Evolutionary conservation across 169 alveolate genomes (phyloP).

Genomic region (Eimeria sp.): DNA sequence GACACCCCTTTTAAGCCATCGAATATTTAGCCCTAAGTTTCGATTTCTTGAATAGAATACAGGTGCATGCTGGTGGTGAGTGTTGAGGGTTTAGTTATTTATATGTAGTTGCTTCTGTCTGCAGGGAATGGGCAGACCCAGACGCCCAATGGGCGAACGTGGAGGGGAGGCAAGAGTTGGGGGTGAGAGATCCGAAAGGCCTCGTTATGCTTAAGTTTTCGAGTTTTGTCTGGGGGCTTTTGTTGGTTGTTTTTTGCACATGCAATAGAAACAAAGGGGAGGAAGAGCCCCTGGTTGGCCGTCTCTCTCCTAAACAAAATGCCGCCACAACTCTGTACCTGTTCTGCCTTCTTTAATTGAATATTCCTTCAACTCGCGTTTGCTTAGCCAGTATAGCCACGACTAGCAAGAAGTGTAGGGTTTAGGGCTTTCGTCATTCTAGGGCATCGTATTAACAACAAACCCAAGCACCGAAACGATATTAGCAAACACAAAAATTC

Average conservation of each 20-base stretch:
- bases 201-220: constrained; percentile 45
- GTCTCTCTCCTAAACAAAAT: too few species aligned
- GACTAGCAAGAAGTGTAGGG: neutral
- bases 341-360: too few species aligned
- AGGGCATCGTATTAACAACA: neutral
- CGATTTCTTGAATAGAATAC: neutral
- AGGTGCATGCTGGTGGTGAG: too few species aligned
- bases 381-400: too few species aligned
- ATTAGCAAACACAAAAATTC: too few species aligned
- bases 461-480: neutral
- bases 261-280: too few species aligned
- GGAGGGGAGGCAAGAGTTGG: constrained; percentile 23
- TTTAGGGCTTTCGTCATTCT: neutral
- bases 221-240: neutral
- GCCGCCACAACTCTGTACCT: too few species aligned
- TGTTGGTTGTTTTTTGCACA: neutral
- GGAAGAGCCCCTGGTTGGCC: too few species aligned
- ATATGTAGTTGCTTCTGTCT: neutral
- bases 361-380: too few species aligned
- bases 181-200: constrained; percentile 59
- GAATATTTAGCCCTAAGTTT: too few species aligned
- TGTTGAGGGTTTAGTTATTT: neutral
- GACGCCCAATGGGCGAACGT: constrained; percentile 56
- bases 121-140: constrained; percentile 58
- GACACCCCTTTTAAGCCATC: too few species aligned